Conservation (phyloP, 208 protist species). For the Trypanosoma mega region DNA sequence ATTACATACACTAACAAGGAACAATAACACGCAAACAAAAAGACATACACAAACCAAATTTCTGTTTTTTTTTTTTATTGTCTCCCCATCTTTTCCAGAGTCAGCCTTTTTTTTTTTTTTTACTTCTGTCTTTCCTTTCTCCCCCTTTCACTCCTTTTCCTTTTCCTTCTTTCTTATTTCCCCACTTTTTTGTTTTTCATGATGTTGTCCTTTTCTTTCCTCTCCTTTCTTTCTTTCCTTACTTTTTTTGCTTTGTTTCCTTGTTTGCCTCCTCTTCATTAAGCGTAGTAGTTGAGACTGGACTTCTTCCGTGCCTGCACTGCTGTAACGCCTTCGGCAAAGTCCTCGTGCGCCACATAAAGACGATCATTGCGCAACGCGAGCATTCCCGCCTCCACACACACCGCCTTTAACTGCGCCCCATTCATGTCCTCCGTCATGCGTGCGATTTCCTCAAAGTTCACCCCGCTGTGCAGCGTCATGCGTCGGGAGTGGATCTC, state of each 20-base stretch:
- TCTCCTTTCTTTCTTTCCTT: slow-evolving; percentile 13
- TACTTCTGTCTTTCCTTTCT: not conserved
- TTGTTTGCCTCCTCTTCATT: slow-evolving; percentile 25
- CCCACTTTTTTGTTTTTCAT: no score
- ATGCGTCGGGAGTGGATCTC: slow-evolving; percentile 99
- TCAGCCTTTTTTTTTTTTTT: not conserved
- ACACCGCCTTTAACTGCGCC: slow-evolving; percentile 99
- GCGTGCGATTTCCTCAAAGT: slow-evolving; percentile 99
- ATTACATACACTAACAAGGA: no score
- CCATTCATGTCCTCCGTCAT: slow-evolving; percentile 99
- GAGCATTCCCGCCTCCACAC: slow-evolving; percentile 99
- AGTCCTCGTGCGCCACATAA: slow-evolving; percentile 98
- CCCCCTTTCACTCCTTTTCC: not conserved
- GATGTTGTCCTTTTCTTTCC: no score
- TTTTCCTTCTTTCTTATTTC: no score
- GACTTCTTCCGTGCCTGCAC: slow-evolving; percentile 99
- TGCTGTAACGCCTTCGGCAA: slow-evolving; percentile 97
- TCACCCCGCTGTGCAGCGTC: slow-evolving; percentile 95
- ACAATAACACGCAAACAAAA: not conserved
- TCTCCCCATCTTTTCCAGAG: not conserved
- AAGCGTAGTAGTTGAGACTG: slow-evolving; percentile 99
- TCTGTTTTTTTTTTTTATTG: not conserved
- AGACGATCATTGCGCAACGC: slow-evolving; percentile 95
- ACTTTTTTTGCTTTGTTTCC: slow-evolving; percentile 20
- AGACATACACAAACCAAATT: not conserved